A percentile compares a stretch with the other conserved stretches of the same genome.
Evolutionary conservation across 805 yeast genomes (phyloP).

Genomic region (Cyberlindnera americana): DNA sequence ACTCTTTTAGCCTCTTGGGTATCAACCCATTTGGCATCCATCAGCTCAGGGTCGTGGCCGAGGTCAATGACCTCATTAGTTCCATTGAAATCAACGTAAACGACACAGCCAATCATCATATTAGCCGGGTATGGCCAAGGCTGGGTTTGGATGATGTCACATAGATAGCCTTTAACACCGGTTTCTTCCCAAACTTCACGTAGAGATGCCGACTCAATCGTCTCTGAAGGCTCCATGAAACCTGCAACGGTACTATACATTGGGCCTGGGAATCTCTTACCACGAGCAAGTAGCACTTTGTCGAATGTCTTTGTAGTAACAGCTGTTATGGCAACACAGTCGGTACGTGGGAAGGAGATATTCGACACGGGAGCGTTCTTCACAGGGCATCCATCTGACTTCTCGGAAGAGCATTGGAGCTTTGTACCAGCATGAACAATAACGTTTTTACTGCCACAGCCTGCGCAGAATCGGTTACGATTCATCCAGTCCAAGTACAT

Average conservation of each 20-base stretch:
- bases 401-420: conserved; percentile 40
- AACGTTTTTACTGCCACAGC: conserved; percentile 67
- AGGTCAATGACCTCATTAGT: conserved; percentile 60
- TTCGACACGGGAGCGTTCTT: conserved; percentile 55
- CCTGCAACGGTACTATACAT: conserved; percentile 92
- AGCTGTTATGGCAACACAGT: conserved; percentile 82
- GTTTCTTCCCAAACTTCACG: conserved; percentile 97
- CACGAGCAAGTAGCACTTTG: conserved; percentile 67
- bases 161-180: conserved; percentile 62
- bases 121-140: conserved; percentile 99
- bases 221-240: conserved; percentile 92
- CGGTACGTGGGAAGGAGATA: conserved; percentile 88
- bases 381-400: conserved; percentile 30
- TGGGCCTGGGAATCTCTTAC: conserved; percentile 52
- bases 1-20: conserved; percentile 41
- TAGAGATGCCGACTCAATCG: conserved; percentile 80
- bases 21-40: conserved; percentile 85
- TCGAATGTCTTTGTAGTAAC: conserved; percentile 58
- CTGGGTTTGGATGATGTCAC: conserved; percentile 68
- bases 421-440: conserved; percentile 69
- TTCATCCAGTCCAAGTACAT: conserved; percentile 85
- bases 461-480: conserved; percentile 77
- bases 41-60: conserved; percentile 81
- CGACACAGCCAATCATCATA: conserved; percentile 91
- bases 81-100: conserved; percentile 67